Conservation (phyloP, 306 rosid species). For the Begonia masoniana region DNA sequence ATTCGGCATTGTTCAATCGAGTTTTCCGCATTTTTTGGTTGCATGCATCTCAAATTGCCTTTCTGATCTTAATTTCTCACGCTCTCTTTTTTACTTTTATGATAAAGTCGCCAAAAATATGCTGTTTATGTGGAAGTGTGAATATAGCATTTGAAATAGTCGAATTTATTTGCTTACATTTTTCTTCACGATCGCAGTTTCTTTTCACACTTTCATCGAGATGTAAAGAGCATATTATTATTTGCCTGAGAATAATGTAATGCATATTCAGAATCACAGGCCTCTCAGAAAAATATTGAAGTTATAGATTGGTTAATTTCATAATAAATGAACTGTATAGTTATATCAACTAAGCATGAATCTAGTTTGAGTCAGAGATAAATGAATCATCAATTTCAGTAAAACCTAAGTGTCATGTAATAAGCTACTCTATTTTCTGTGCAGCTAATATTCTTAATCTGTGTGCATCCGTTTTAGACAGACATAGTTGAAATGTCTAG, state of each 20-base stretch:
- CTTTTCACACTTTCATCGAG: not conserved
- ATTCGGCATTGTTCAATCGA: no score
- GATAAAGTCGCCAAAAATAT: not conserved
- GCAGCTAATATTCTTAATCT: constrained; percentile 13
- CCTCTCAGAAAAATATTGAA: no score
- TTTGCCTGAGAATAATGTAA: no score
- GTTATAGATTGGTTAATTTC: not conserved
- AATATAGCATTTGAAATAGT: not conserved
- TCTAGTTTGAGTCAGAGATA: no score
- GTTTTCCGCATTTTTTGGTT: no score
- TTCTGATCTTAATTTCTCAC: constrained; percentile 12
- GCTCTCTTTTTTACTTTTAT: constrained; percentile 3
- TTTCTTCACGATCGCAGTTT: not conserved
- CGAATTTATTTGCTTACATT: constrained; percentile 1
- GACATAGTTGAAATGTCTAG: constrained; percentile 56
- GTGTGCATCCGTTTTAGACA: constrained; percentile 15
- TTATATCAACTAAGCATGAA: no score
- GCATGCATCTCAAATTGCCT: no score
- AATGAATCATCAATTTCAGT: no score
- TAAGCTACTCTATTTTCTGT: constrained; percentile 9
- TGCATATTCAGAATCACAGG: no score
- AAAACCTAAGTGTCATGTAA: not conserved
- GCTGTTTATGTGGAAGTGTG: constrained; percentile 6
- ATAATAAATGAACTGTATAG: not conserved
- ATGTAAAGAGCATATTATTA: not conserved